phyloP scores from a whole-genome alignment of 257 asterid species.

The Petunia secreta region DNA sequence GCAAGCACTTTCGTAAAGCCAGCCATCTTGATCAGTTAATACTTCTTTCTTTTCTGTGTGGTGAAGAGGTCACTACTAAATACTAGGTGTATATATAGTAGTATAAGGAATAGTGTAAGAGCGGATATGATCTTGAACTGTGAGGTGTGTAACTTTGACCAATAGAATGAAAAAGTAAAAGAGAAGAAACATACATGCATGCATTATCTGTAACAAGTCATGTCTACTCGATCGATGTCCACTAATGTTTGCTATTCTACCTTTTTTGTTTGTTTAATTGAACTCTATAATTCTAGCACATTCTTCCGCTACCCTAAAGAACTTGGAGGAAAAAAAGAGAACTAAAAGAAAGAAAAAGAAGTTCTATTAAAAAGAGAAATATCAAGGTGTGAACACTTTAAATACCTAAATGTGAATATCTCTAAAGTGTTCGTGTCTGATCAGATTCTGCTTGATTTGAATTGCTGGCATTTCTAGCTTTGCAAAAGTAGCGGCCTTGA shows the following conservation, averaged over 20 bases:
- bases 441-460: neutral
- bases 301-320: neutral
- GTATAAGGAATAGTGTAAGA: neutral
- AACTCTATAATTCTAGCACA: neutral
- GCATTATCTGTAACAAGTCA: constrained; percentile 10
- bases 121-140: neutral
- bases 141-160: neutral
- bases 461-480: neutral
- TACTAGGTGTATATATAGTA: neutral
- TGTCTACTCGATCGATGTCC: neutral
- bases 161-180: neutral
- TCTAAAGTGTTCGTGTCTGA: neutral
- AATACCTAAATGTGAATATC: neutral
- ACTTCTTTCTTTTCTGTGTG: neutral
- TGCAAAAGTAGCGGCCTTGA: neutral
- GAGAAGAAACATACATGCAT: neutral
- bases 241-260: neutral
- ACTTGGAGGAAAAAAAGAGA: neutral
- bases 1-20: neutral
- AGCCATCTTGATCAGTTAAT: neutral
- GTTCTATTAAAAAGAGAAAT: neutral
- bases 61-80: neutral
- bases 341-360: neutral
- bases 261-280: neutral
- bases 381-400: constrained; percentile 19